A percentile compares a stretch with the other conserved stretches of the same genome.
Evolutionary conservation across 306 rosid genomes (phyloP).

Genomic region (Cicer cuneatum): DNA sequence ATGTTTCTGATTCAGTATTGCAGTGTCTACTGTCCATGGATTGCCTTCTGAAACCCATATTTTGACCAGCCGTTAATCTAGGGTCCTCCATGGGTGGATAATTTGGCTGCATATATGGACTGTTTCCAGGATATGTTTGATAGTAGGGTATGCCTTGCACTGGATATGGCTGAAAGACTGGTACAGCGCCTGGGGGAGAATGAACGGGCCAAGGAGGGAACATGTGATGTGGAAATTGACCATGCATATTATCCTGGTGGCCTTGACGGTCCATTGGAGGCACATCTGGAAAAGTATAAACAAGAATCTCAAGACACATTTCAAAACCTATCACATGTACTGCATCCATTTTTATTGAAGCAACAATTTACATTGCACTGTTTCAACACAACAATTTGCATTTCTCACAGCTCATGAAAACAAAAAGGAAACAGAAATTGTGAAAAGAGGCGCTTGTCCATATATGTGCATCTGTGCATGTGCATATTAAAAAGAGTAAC

Average conservation of each 20-base stretch:
- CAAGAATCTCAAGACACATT: constrained; percentile 43
- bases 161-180: constrained; percentile 81
- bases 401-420: not conserved
- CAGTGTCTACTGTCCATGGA: constrained; percentile 77
- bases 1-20: constrained; percentile 65
- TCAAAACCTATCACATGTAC: not conserved
- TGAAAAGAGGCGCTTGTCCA: constrained; percentile 15
- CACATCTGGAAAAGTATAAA: constrained; percentile 63
- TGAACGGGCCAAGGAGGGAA: constrained; percentile 94
- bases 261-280: constrained; percentile 68
- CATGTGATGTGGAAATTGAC: constrained; percentile 90
- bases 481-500: constrained; percentile 7
- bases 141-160: constrained; percentile 97
- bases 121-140: constrained; percentile 74
- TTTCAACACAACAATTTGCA: not conserved
- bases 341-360: constrained; percentile 11
- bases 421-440: not conserved
- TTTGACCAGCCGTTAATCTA: constrained; percentile 59
- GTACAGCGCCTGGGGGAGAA: constrained; percentile 80
- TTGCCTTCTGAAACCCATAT: constrained; percentile 69
- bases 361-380: constrained; percentile 13
- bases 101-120: constrained; percentile 78
- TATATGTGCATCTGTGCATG: constrained; percentile 13
- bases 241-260: constrained; percentile 76
- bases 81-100: constrained; percentile 73